phyloP scores from a whole-genome alignment of 768 basidiomycete genomes.

The Pulveroboletus sp. region DNA sequence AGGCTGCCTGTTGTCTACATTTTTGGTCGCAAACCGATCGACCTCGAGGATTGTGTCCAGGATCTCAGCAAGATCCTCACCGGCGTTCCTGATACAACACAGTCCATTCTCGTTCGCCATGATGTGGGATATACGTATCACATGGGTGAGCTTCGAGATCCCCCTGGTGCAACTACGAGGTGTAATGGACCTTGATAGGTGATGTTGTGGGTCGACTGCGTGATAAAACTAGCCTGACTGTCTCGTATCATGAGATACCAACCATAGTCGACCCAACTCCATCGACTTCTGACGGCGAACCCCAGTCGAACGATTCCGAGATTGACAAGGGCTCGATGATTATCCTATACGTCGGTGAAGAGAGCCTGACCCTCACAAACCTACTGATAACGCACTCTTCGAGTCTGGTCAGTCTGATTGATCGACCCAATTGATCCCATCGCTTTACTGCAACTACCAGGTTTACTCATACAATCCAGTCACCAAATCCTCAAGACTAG shows the following conservation, averaged over 20 bases:
- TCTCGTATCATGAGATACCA: constrained; percentile 39
- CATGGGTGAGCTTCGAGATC: constrained; percentile 44
- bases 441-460: constrained; percentile 35
- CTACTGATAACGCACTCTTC: constrained; percentile 78
- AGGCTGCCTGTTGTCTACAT: constrained; percentile 89
- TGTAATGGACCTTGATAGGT: constrained; percentile 6
- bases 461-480: constrained; percentile 76
- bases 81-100: not conserved
- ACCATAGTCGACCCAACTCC: constrained; percentile 21
- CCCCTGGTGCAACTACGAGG: not conserved
- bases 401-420: constrained; percentile 45
- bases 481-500: constrained; percentile 43
- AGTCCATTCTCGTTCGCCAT: constrained; percentile 57
- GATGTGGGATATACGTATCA: constrained; percentile 77
- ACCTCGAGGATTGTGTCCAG: constrained; percentile 49
- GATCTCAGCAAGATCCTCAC: constrained; percentile 38
- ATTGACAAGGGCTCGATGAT: constrained; percentile 3
- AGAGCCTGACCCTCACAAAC: constrained; percentile 80
- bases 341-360: constrained; percentile 70
- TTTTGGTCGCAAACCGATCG: constrained; percentile 73
- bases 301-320: not conserved
- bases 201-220: constrained; percentile 17
- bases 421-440: not conserved
- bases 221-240: constrained; percentile 24
- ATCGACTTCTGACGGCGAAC: not conserved